phyloP scores from a whole-genome alignment of 352 stramenopile genomes.

The Lagenidium giganteum region DNA sequence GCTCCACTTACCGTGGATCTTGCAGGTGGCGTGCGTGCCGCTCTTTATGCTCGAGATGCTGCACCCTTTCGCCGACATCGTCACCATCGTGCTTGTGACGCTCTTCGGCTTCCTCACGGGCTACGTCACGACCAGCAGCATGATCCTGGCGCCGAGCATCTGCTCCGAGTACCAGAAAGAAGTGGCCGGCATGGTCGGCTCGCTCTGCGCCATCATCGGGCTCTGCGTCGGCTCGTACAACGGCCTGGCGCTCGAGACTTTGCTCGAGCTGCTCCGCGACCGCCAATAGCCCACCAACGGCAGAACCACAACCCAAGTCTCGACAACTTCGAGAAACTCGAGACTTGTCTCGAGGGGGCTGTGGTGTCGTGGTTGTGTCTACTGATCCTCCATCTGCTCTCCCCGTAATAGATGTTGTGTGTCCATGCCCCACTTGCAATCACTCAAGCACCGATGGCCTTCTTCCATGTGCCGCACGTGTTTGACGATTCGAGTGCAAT shows the following conservation, averaged over 20 bases:
- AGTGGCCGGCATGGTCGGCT: conserved; percentile 68
- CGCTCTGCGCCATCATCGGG: conserved; percentile 63
- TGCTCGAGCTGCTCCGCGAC: conserved; percentile 61
- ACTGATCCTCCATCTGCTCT: no score
- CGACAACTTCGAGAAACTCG: conserved; percentile 7
- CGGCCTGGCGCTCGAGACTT: conserved; percentile 57
- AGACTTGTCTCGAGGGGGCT: no score
- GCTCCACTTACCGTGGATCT: conserved; percentile 56
- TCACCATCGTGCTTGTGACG: conserved; percentile 45
- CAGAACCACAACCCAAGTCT: no score
- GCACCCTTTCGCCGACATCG: conserved; percentile 47
- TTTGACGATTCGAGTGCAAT: no score
- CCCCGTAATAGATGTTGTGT: no score
- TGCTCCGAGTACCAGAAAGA: conserved; percentile 79
- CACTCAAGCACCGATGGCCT: no score
- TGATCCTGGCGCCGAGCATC: conserved; percentile 68
- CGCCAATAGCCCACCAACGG: no score
- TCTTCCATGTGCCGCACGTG: no score
- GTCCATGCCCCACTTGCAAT: no score
- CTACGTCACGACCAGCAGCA: conserved; percentile 74
- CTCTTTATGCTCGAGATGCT: conserved; percentile 61
- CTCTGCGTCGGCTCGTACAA: conserved; percentile 76
- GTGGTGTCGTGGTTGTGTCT: no score
- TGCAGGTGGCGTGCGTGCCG: conserved; percentile 63
- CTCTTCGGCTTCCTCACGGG: conserved; percentile 60